Conservation (phyloP, 495 filamentous ascomycete species). For the Talaromyces proteolyticus region DNA sequence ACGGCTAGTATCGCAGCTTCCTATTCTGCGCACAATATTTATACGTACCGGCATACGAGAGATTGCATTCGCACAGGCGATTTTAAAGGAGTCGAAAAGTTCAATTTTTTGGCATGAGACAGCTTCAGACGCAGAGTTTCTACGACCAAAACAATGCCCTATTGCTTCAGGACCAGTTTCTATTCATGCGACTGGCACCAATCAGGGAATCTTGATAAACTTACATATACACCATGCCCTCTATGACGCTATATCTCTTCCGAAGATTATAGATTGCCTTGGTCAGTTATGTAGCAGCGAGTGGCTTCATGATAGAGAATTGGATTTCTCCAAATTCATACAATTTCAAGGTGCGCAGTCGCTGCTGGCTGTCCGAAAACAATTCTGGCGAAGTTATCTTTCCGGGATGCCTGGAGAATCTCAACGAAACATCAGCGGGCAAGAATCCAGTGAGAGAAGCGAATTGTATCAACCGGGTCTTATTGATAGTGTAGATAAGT, state of each 20-base stretch:
- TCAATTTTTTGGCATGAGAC: conserved; percentile 20
- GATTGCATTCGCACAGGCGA: conserved; percentile 19
- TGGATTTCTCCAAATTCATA: conserved; percentile 22
- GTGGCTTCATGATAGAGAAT: background rate
- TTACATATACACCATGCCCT: conserved; percentile 33
- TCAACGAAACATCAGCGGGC: background rate
- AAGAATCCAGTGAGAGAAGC: background rate
- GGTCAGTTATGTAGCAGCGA: conserved; percentile 11
- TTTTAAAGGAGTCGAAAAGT: conserved; percentile 15
- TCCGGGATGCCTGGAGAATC: conserved; percentile 3
- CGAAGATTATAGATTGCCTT: conserved; percentile 18
- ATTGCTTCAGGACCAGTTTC: conserved; percentile 16
- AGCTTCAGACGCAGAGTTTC: background rate
- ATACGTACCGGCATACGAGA: conserved; percentile 13
- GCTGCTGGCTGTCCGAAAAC: conserved; percentile 15
- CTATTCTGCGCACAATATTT: conserved; percentile 26
- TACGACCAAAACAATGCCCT: conserved; percentile 1
- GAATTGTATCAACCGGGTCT: conserved; percentile 23
- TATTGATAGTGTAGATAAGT: conserved; percentile 16
- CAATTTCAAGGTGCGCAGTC: conserved; percentile 23
- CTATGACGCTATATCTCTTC: conserved; percentile 29
- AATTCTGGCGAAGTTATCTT: conserved; percentile 28
- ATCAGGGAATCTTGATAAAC: conserved; percentile 14
- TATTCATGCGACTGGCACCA: conserved; percentile 20
- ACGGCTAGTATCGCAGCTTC: conserved; percentile 11